These are phyloP conservation scores for Lagenidium sp. DNA, from an alignment of 352 stramenopile genomes.

Conservation along the genomic window DNA sequence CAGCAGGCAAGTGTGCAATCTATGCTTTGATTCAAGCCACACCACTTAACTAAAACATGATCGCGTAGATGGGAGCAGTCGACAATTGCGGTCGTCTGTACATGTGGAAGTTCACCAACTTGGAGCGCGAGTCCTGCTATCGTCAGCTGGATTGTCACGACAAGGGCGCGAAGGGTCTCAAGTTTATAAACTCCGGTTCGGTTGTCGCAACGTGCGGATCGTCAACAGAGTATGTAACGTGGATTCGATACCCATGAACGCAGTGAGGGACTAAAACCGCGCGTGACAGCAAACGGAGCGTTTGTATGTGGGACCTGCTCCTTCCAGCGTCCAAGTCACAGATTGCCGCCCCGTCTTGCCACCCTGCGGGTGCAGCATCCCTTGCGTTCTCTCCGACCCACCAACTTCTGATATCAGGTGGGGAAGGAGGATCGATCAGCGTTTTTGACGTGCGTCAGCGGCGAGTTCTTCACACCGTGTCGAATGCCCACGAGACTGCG, in stretches of 20 bases:
- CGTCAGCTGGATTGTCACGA: slow-evolving; percentile 74
- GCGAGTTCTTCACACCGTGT: slow-evolving; percentile 79
- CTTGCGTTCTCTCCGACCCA: slow-evolving; percentile 71
- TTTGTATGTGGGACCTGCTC: slow-evolving; percentile 82
- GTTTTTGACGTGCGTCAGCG: slow-evolving; percentile 84
- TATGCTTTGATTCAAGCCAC: background rate
- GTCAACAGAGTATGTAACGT: slow-evolving; percentile 56
- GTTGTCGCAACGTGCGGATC: slow-evolving; percentile 62
- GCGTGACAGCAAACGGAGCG: slow-evolving; percentile 51
- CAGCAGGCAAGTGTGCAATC: slow-evolving; percentile 38
- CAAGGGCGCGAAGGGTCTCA: slow-evolving; percentile 67
- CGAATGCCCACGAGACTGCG: slow-evolving; percentile 74
- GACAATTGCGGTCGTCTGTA: slow-evolving; percentile 58
- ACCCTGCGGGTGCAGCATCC: slow-evolving; percentile 64
- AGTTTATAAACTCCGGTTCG: slow-evolving; percentile 75
- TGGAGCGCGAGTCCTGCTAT: slow-evolving; percentile 62
- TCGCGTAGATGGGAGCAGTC: slow-evolving; percentile 59
- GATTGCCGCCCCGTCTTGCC: slow-evolving; percentile 55
- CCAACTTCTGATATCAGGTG: slow-evolving; percentile 78
- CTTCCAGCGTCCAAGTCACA: slow-evolving; percentile 63
- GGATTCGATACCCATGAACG: background rate
- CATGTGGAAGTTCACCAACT: slow-evolving; percentile 76
- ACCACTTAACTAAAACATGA: background rate
- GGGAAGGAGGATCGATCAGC: slow-evolving; percentile 64
- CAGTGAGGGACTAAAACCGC: too few relatives aligned